phyloP scores from a whole-genome alignment of 805 yeast species.

The Tetrapisispora arboricola region DNA sequence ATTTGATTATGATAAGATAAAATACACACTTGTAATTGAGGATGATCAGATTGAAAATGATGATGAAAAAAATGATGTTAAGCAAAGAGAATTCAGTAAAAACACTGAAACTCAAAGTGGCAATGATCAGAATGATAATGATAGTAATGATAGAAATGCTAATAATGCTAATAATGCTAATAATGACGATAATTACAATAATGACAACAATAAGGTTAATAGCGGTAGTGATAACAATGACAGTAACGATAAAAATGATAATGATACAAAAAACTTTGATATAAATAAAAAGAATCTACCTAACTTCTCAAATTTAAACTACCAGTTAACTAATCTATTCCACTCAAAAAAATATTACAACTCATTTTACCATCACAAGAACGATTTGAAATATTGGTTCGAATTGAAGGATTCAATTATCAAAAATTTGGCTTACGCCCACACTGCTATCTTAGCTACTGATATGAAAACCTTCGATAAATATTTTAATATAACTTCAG shows the following conservation, averaged over 20 bases:
- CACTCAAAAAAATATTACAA: constrained; percentile 20
- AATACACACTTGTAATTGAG: background rate
- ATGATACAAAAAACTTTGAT: no score
- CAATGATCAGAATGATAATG: no score
- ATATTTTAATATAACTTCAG: constrained; percentile 29
- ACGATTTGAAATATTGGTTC: constrained; percentile 54
- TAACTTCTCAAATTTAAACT: background rate
- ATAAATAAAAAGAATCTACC: background rate
- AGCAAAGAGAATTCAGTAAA: no score
- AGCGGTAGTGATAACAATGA: no score
- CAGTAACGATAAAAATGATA: no score
- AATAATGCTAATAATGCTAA: no score
- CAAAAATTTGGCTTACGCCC: constrained; percentile 38
- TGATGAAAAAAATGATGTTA: background rate
- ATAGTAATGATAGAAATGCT: no score
- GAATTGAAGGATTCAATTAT: constrained; percentile 40
- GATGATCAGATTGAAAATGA: background rate
- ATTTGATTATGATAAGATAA: constrained; percentile 10
- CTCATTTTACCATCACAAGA: constrained; percentile 47
- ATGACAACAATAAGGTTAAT: background rate
- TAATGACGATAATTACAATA: no score
- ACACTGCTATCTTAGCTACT: constrained; percentile 41
- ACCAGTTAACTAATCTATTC: background rate
- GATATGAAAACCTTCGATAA: constrained; percentile 43
- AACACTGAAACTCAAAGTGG: no score